phyloP scores from a whole-genome alignment of 2,329 filamentous ascomycete species.

The Scopulariopsis brevicaulis region DNA sequence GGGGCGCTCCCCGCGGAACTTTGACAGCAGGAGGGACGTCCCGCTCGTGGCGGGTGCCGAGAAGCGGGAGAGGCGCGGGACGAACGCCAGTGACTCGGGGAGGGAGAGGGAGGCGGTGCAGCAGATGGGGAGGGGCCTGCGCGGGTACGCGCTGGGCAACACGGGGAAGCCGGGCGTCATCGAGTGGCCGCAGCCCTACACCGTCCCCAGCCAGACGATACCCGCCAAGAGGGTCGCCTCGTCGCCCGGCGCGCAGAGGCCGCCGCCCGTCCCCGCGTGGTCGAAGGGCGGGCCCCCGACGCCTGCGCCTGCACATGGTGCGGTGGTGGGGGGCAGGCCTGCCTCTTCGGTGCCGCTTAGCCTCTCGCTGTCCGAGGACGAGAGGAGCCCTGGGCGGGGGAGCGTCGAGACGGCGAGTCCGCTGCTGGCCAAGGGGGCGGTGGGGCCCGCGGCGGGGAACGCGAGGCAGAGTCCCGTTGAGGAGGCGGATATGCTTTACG shows the following conservation, averaged over 20 bases:
- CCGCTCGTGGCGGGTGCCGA: slow-evolving; percentile 50
- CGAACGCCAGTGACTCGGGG: slow-evolving; percentile 18
- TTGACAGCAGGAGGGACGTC: slow-evolving; percentile 81
- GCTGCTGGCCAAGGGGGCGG: slow-evolving; percentile 25
- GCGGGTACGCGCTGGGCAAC: slow-evolving; percentile 18
- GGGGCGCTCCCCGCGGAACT: slow-evolving; percentile 85
- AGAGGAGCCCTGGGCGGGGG: slow-evolving; percentile 42
- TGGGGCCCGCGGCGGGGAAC: slow-evolving; percentile 12
- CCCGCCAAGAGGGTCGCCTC: slow-evolving; percentile 38
- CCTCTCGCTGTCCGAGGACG: slow-evolving; percentile 48
- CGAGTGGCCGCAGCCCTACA: slow-evolving; percentile 33
- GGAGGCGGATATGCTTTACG: slow-evolving; percentile 75
- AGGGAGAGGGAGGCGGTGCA: slow-evolving; percentile 17
- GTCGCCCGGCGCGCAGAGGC: slow-evolving; percentile 29
- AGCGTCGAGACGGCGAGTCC: slow-evolving; percentile 40
- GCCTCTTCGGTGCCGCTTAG: slow-evolving; percentile 29
- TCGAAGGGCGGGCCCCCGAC: slow-evolving; percentile 17
- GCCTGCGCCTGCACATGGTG: slow-evolving; percentile 9
- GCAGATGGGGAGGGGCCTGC: slow-evolving; percentile 13
- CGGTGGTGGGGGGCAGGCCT: slow-evolving; percentile 6
- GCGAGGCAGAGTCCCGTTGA: slow-evolving; percentile 53
- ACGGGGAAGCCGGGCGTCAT: slow-evolving; percentile 17
- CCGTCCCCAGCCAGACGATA: slow-evolving; percentile 27
- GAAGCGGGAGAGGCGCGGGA: slow-evolving; percentile 16
- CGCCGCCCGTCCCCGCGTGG: slow-evolving; percentile 41